Conservation (phyloP, 768 basidiomycete species). For the Lepiota subincarnata region DNA sequence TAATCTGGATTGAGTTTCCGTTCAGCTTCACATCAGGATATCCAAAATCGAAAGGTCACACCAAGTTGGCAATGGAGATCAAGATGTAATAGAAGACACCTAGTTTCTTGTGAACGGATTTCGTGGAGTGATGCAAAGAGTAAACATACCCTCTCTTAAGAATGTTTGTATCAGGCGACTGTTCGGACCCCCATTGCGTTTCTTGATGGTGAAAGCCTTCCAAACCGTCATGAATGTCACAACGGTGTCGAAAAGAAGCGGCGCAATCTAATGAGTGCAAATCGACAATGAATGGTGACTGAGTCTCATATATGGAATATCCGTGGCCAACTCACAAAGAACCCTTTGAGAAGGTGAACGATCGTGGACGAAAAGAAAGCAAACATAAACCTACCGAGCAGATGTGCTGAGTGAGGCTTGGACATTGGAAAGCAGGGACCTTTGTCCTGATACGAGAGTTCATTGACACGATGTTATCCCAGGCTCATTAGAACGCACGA, state of each 20-base stretch:
- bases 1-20: conserved; percentile 39
- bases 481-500: conserved; percentile 33
- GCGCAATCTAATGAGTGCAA: conserved; percentile 56
- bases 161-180: conserved; percentile 82
- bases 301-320: neutral
- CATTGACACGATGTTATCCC: neutral
- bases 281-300: conserved; percentile 7
- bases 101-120: conserved; percentile 19
- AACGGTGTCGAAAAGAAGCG: conserved; percentile 75
- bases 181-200: conserved; percentile 69
- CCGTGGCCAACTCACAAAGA: conserved; percentile 44
- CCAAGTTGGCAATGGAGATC: conserved; percentile 83
- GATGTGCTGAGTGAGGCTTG: conserved; percentile 78
- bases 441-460: conserved; percentile 27
- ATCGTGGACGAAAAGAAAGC: conserved; percentile 9
- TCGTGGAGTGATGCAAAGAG: neutral
- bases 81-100: conserved; percentile 83
- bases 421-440: conserved; percentile 82
- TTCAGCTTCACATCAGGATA: neutral
- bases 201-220: conserved; percentile 75
- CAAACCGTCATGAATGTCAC: conserved; percentile 78
- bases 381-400: conserved; percentile 53
- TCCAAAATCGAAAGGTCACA: conserved; percentile 17
- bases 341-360: conserved; percentile 32
- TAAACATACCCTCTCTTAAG: conserved; percentile 63